Evolutionary conservation across 2,329 filamentous ascomycete genomes (phyloP).

Genomic region (Aspergillus awamori): DNA sequence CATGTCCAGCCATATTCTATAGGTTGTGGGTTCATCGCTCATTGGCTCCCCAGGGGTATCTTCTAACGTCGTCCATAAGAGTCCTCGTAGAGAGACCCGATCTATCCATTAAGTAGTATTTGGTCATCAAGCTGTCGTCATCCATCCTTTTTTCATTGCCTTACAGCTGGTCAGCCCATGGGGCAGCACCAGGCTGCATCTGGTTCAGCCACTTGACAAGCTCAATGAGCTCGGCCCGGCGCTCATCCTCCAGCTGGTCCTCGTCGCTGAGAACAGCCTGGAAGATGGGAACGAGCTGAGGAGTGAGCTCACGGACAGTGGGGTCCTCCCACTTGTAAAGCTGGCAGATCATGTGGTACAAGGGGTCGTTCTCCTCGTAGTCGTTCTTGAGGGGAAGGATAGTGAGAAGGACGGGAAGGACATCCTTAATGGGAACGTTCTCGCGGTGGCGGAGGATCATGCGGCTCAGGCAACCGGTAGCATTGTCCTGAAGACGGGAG

Average conservation of each 20-base stretch:
- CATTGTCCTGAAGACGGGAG: slow-evolving; percentile 86
- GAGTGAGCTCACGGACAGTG: slow-evolving; percentile 50
- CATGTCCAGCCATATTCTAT: slow-evolving; percentile 7
- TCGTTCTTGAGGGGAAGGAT: slow-evolving; percentile 88
- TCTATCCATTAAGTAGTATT: slow-evolving; percentile 35
- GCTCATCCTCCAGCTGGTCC: slow-evolving; percentile 53
- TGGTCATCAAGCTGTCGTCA: slow-evolving; percentile 25
- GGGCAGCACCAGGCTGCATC: slow-evolving; percentile 45
- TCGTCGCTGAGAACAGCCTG: slow-evolving; percentile 50
- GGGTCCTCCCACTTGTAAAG: slow-evolving; percentile 62
- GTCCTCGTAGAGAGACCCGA: slow-evolving; percentile 25
- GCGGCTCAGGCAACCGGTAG: slow-evolving; percentile 83
- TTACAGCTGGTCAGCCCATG: slow-evolving; percentile 45
- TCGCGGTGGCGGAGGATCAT: slow-evolving; percentile 92
- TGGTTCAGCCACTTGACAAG: slow-evolving; percentile 53
- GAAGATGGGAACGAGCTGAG: slow-evolving; percentile 51
- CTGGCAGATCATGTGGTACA: slow-evolving; percentile 86
- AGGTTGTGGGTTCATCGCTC: slow-evolving; percentile 5
- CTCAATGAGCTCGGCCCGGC: slow-evolving; percentile 49
- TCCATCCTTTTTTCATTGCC: background rate
- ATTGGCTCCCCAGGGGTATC: slow-evolving; percentile 30
- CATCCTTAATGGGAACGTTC: slow-evolving; percentile 75
- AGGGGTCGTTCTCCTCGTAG: slow-evolving; percentile 92
- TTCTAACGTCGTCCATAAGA: slow-evolving; percentile 32
- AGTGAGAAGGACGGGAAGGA: slow-evolving; percentile 76